Evolutionary conservation across 768 basidiomycete species (phyloP), one percentile per base, ranked within the genome.

Genomic region (Rhodosporidiobolus sp.): DNA sequence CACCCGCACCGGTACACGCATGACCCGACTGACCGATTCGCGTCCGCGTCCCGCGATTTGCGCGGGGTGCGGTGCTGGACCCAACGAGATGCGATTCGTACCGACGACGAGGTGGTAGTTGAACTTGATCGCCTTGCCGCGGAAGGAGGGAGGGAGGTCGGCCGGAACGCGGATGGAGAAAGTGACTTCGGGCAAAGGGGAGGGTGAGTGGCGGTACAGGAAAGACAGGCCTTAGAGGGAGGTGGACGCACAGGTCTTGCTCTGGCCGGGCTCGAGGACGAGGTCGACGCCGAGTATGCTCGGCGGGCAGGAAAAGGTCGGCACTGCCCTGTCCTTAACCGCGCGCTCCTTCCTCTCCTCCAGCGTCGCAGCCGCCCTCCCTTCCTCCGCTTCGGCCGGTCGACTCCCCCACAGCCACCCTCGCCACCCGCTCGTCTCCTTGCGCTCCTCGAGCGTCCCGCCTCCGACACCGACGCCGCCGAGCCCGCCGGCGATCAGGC

Each of bases 91-190:
- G 26, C 73, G 71, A 52, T 84, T 94, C 0, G 91, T 88, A 2
- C 94, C 94, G 3, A 98, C 85, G n/a, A 90, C 84, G 20, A 99
- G 86, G 74, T 94, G 89, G 79, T 98, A 98, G 6, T 89, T 89
- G 79, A 99, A 94, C 77, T 84, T 85, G 70, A 97, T 84, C 6
- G 89, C 85, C 55, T 90, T 88, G 5, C 96, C 95, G 57, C 87
- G 86, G 82, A 91, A 96, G 0, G 94, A 92, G 0, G 96, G 96
- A 3, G 96, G 96, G 0, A 98, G 83, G 67, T 87, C 86, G 19
- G 86, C 84, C 0, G 96, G 95, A 1, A 99, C 83, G 1, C 82
- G 81, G 20, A 94, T 82, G 2, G 86, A 86, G 80, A 96, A 98
- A 1, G 88, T 88, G 80, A 90, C 94, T 97, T 78, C 20, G 7